Evolutionary conservation across 768 basidiomycete species (phyloP).

Genomic region (Phanerodontia chrysosporium): DNA sequence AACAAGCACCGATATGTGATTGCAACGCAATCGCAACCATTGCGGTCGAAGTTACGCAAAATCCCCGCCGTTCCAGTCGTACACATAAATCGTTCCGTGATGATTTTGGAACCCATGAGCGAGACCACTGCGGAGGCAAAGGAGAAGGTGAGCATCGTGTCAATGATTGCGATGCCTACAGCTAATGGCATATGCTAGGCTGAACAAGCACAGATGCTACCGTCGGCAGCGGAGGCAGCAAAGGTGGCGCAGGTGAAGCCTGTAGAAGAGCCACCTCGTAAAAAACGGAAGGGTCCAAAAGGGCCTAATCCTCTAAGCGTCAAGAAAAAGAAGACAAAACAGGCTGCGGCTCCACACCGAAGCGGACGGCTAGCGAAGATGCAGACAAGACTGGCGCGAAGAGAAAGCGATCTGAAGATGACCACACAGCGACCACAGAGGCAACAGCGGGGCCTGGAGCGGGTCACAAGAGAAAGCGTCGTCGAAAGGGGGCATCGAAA

Average conservation of each 20-base stretch:
- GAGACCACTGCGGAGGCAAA: constrained; percentile 72
- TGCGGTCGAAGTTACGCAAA: constrained; percentile 63
- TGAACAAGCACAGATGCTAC: constrained; percentile 58
- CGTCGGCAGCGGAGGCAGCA: constrained; percentile 44
- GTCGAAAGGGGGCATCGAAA: constrained; percentile 15
- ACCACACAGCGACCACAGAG: constrained; percentile 12
- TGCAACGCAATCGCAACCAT: constrained; percentile 74
- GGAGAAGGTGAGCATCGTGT: constrained; percentile 38
- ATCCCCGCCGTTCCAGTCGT: constrained; percentile 87
- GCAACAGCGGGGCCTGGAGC: constrained; percentile 12
- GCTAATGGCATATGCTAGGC: constrained; percentile 35
- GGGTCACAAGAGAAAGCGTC: constrained; percentile 24
- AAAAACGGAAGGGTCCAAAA: constrained; percentile 67
- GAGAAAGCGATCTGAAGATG: constrained; percentile 24
- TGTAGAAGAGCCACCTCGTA: constrained; percentile 40
- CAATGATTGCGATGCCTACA: neutral
- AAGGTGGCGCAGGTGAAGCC: constrained; percentile 32
- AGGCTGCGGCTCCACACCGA: neutral
- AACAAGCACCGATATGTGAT: constrained; percentile 94
- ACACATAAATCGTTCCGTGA: constrained; percentile 87
- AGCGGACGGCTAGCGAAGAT: neutral
- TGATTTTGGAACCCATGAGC: constrained; percentile 90
- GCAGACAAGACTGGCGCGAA: constrained; percentile 21
- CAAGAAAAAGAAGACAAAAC: constrained; percentile 69
- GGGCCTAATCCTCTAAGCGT: constrained; percentile 90